A percentile compares a stretch with the other conserved stretches of the same genome.
Conservation (phyloP, 441 rosid genomes). For the Gossypium lobatum region DNA sequence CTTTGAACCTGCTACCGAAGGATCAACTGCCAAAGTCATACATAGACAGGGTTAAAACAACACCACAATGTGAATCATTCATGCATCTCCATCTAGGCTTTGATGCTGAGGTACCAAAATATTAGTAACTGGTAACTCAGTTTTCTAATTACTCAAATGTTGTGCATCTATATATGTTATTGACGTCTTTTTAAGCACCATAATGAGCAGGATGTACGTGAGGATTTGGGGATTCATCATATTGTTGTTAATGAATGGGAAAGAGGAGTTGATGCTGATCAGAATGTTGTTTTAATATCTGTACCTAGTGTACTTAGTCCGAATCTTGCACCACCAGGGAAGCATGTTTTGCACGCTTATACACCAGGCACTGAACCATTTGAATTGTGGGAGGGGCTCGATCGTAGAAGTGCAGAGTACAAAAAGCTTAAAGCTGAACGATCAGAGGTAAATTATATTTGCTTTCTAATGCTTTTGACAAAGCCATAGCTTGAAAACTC, state of each 20-base stretch:
- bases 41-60: conserved; percentile 38
- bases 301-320: conserved; percentile 79
- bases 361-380: conserved; percentile 88
- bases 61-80: conserved; percentile 84
- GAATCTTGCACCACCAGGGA: conserved; percentile 74
- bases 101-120: conserved; percentile 53
- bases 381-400: conserved; percentile 78
- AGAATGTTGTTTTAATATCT: conserved; percentile 87
- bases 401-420: conserved; percentile 60
- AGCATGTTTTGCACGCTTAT: conserved; percentile 77
- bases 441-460: conserved; percentile 52
- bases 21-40: conserved; percentile 63
- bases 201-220: conserved; percentile 37
- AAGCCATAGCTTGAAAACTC: not conserved
- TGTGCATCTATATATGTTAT: not conserved
- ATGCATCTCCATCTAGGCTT: conserved; percentile 98
- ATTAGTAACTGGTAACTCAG: not conserved
- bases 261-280: conserved; percentile 85
- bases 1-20: conserved; percentile 59
- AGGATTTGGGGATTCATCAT: conserved; percentile 84
- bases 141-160: not conserved
- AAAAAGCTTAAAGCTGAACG: conserved; percentile 69
- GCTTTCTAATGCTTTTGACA: not conserved
- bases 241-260: conserved; percentile 86
- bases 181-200: not conserved